Evolutionary conservation across 176 grass and related monocot species (phyloP).

Genomic region (Elaeis guineensis): DNA sequence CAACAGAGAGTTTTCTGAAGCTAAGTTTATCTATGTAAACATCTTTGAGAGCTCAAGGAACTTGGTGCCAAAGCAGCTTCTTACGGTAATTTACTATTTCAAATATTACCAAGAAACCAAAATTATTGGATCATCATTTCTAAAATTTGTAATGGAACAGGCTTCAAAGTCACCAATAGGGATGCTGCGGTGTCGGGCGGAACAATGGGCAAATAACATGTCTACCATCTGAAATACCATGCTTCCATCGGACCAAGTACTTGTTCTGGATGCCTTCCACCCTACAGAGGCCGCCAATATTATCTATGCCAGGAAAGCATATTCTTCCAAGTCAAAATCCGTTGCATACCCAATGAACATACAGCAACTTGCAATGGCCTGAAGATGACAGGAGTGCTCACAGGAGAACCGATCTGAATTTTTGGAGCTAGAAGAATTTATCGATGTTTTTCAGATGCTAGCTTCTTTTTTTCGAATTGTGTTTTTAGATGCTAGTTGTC

Average conservation of each 20-base stretch:
- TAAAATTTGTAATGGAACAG: neutral
- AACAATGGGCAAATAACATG: constrained; percentile 98
- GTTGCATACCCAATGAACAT: constrained; percentile 58
- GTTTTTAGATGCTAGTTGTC: too few relatives aligned
- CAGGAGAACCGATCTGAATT: too few relatives aligned
- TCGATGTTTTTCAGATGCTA: too few relatives aligned
- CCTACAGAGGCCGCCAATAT: constrained; percentile 69
- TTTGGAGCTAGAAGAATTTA: too few relatives aligned
- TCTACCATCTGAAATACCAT: constrained; percentile 66
- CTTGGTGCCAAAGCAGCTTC: constrained; percentile 33
- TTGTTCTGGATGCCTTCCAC: constrained; percentile 94
- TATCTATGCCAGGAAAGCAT: constrained; percentile 63
- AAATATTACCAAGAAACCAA: too few relatives aligned
- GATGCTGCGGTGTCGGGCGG: constrained; percentile 79
- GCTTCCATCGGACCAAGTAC: constrained; percentile 55
- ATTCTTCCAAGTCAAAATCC: constrained; percentile 40
- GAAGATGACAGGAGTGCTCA: neutral
- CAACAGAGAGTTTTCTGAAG: constrained; percentile 30
- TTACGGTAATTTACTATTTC: constrained; percentile 27
- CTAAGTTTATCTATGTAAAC: constrained; percentile 53
- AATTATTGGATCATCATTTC: too few relatives aligned
- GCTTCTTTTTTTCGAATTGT: too few relatives aligned
- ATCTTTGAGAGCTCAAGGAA: constrained; percentile 45
- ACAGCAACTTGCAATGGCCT: constrained; percentile 60
- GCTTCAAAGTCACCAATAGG: constrained; percentile 69